Base-by-base conservation (phyloP, 2,329 filamentous ascomycete genomes). In the Fusarium pseudocircinatum region DNA sequence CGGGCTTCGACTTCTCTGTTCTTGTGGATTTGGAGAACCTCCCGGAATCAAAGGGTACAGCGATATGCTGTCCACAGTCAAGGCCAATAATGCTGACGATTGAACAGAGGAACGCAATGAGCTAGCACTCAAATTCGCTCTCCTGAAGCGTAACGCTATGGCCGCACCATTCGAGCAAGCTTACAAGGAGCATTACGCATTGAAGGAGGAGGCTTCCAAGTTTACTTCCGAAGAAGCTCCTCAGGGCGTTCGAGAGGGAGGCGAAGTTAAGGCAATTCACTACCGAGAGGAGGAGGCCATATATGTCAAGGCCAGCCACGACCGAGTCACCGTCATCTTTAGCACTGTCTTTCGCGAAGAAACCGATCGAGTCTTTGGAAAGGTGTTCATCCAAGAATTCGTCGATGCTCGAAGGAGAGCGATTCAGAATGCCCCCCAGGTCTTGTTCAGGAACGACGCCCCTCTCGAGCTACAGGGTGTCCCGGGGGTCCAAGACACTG, bases 211-310 rank as follows among this genome's bases (percentile, higher is more conserved):
- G 78, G 95, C 96, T 12, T 93, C 94, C 50, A 94, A 95, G 80
- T 98, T 96, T 82, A 97, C 94, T 42, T 94, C 94, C 6, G 96
- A 99, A 83, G 93, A 96, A 70, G 96, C 97, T 60, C 96, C 96
- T 2, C 94, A 97, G 81, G 96, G 95, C 71, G 87, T 98, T 36
- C 87, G 87, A 75, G 96, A 98, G 84, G 96, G 96, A 57, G 95
- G 96, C 64, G 91, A 96, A 77, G 92, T 98, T 67, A 97, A 97
- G 89, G 92, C 96, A 6, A 97, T 99, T 78, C 96, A 98, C 83
- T 99, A 99, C 85, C 93, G 96, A 63, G 97, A 99, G 80, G 95
- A 98, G 86, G 96, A 99, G 83, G 95, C 96, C 59, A 98, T 99
- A 80, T 99, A 97, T 83, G 93, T 99, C 86, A 98, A 99, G 86